Evolutionary conservation across 2,329 filamentous ascomycete species (phyloP).

Genomic region (Aspergillus pseudoglaucus): DNA sequence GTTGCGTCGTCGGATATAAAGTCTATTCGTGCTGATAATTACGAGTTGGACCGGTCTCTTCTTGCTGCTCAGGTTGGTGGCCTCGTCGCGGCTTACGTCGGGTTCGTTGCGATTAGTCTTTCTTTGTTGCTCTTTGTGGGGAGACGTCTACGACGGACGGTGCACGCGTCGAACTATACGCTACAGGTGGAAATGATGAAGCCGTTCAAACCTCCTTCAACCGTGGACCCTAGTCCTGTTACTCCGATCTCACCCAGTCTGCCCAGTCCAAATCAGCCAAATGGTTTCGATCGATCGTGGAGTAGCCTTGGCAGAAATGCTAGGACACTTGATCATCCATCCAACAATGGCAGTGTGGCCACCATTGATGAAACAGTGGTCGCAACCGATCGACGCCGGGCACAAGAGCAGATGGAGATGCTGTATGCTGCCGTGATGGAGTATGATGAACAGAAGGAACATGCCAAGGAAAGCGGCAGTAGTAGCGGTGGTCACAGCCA

Average conservation of each 20-base stretch:
- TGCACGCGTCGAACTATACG: constrained; percentile 46
- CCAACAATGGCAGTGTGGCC: constrained; percentile 56
- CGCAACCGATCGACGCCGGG: constrained; percentile 64
- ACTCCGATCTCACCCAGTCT: constrained; percentile 23
- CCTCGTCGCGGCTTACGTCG: constrained; percentile 75
- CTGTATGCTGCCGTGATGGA: constrained; percentile 91
- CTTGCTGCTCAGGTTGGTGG: constrained; percentile 78
- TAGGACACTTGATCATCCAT: constrained; percentile 25
- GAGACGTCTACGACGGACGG: constrained; percentile 47
- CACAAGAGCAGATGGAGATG: constrained; percentile 77
- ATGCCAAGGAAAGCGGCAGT: constrained; percentile 12
- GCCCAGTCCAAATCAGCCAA: constrained; percentile 31
- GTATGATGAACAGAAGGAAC: constrained; percentile 57
- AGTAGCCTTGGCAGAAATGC: constrained; percentile 27
- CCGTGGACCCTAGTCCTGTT: constrained; percentile 30
- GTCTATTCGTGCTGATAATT: constrained; percentile 6
- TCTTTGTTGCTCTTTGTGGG: constrained; percentile 57
- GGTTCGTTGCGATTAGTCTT: constrained; percentile 68
- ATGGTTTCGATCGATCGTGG: constrained; percentile 34
- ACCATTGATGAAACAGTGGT: constrained; percentile 74
- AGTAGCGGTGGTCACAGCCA: constrained; percentile 4
- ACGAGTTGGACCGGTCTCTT: constrained; percentile 50
- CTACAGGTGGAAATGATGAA: constrained; percentile 55
- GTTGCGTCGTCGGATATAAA: constrained; percentile 5
- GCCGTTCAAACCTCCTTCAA: constrained; percentile 24